Percentiles rank a stretch among this genome's conserved stretches.
Evolutionary conservation across 768 basidiomycete species (phyloP).

Genomic region (Cystobasidium tubakii): DNA sequence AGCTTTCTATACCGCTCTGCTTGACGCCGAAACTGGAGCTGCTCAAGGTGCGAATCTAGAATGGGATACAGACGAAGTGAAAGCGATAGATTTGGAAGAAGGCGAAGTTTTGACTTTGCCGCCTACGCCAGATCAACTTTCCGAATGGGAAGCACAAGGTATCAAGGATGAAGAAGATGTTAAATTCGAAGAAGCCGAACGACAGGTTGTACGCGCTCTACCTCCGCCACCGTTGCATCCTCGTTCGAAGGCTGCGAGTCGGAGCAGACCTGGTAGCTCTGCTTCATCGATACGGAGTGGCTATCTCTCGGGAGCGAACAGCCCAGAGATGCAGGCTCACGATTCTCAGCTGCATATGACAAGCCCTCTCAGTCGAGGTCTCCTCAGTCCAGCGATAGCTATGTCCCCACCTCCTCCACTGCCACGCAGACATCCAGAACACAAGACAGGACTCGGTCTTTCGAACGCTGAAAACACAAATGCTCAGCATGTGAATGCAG

Average conservation of each 20-base stretch:
- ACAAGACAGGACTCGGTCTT: neutral
- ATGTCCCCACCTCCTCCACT: constrained; percentile 14
- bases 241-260: neutral
- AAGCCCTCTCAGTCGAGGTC: neutral
- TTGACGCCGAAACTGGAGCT: constrained; percentile 42
- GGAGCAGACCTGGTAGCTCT: constrained; percentile 2
- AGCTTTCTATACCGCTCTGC: constrained; percentile 37
- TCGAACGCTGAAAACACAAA: neutral
- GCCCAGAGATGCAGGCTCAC: neutral
- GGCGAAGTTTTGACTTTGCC: constrained; percentile 46
- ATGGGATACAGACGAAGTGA: constrained; percentile 32
- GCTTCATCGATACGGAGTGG: constrained; percentile 10
- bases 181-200: constrained; percentile 19
- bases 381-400: neutral
- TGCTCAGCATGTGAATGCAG: neutral
- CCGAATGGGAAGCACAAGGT: constrained; percentile 35
- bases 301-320: neutral
- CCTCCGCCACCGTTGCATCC: constrained; percentile 24
- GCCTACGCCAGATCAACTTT: constrained; percentile 46
- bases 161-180: constrained; percentile 36
- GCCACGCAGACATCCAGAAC: constrained; percentile 12
- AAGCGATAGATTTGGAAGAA: constrained; percentile 36
- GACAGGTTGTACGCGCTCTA: constrained; percentile 1
- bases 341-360: neutral
- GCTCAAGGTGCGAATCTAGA: constrained; percentile 40